Evolutionary conservation across 352 stramenopile genomes (phyloP), one percentile per base, ranked within the genome.

Genomic region (Lagenidium sp.): DNA sequence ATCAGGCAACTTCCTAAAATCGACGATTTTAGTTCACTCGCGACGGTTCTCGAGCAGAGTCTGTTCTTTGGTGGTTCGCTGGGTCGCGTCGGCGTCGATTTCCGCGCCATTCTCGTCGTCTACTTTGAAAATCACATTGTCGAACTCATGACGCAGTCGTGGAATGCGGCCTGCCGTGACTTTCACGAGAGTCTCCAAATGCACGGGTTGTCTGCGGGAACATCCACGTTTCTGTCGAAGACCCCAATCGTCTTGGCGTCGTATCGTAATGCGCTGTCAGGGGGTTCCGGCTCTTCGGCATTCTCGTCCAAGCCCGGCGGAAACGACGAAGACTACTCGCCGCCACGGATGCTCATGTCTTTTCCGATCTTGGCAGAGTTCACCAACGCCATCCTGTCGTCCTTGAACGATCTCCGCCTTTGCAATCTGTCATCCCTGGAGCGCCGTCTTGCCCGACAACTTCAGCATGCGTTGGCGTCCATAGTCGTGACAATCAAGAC

Each of bases 341-440:
- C 83, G 0, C 83, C 83, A 0, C 71, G 80, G 13, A 64, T 71
- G n/a, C 63, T 95, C 16, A 88, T 95, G 73, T 75, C 80, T 20
- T 94, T 90, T 49, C 83, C 83, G n/a, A 59, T 90, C 24, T 41
- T 92, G 34, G 83, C 82, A 0, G 77, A 91, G 47, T 83, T 91
- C 35, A 92, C 75, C 3, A 95, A 95, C 60, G 68, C 72, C 2
- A 18, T 95, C 20, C 47, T 95, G 2, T 55, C 65, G 19, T 88
- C 76, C 6, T 73, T 94, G 19, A 95, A 95, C 36, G 76, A 94
- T 35, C 59, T 95, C n/a, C 72, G 81, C 11, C 51, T 88, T 30
- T 91, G 78, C 44, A 65, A 69, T 20, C 82, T 91, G 25, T 44
- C 53, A 7, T 88, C 78, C 8, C 46, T 91, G 21, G 60, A 77